Conservation (phyloP, 495 filamentous ascomycete species). For the Podospora pseudoanserina region DNA sequence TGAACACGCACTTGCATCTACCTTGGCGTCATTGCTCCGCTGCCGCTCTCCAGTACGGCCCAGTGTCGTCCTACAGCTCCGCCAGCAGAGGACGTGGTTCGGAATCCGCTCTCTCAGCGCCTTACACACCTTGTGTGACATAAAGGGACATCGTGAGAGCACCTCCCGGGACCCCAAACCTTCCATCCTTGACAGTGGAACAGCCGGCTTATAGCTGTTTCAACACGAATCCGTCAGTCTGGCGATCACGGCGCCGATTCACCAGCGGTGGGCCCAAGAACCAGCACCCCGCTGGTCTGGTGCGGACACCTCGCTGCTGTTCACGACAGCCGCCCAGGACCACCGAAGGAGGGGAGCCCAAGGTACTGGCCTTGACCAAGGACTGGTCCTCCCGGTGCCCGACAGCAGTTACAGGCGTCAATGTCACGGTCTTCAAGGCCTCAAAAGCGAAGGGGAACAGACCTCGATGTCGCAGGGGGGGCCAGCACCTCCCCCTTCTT, state of each 20-base stretch:
- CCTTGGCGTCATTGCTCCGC: constrained; percentile 4
- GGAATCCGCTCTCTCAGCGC: constrained; percentile 8
- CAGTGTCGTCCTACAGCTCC: constrained; percentile 2
- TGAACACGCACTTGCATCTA: constrained; percentile 24
- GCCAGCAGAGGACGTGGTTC: constrained; percentile 14
- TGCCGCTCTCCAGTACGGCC: neutral
- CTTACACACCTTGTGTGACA: constrained; percentile 14
- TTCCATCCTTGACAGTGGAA: constrained; percentile 12
- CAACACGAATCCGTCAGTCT: constrained; percentile 25
- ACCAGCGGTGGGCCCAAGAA: constrained; percentile 22
- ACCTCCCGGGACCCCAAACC: constrained; percentile 1
- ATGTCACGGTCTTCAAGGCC: constrained; percentile 51
- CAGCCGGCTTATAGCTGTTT: constrained; percentile 6
- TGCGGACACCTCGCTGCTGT: constrained; percentile 20
- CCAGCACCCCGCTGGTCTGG: constrained; percentile 28
- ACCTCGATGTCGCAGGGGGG: constrained; percentile 59
- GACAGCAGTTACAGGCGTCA: constrained; percentile 39
- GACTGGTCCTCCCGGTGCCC: constrained; percentile 17
- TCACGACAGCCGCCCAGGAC: constrained; percentile 16
- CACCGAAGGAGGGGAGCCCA: constrained; percentile 34
- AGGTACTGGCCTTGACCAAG: constrained; percentile 26
- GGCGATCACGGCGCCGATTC: constrained; percentile 32
- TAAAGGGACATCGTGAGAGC: constrained; percentile 11
- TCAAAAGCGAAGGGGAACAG: constrained; percentile 53
- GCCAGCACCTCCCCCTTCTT: constrained; percentile 46